Evolutionary conservation across 2,329 filamentous ascomycete species (phyloP).

Genomic region (Neofusicoccum umdonicola): DNA sequence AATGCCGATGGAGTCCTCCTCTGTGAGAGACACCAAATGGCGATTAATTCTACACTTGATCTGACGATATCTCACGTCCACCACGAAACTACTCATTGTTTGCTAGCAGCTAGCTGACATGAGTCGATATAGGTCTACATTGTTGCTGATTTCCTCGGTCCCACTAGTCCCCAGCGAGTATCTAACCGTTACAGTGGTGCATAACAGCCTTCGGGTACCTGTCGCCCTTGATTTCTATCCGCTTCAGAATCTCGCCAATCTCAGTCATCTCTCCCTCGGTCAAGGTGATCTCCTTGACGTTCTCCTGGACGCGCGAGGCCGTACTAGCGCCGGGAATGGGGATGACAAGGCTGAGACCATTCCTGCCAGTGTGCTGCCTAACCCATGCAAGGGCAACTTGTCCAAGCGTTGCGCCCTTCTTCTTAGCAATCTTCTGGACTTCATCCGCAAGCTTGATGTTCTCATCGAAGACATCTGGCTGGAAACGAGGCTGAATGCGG

Average conservation of each 20-base stretch:
- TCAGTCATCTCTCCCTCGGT: slow-evolving; percentile 50
- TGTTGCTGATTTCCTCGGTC: background rate
- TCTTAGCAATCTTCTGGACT: slow-evolving; percentile 58
- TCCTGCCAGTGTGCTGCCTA: slow-evolving; percentile 45
- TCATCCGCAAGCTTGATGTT: slow-evolving; percentile 63
- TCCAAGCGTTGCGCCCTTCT: slow-evolving; percentile 58
- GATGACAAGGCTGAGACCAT: slow-evolving; percentile 58
- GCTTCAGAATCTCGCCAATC: slow-evolving; percentile 52
- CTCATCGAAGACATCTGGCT: slow-evolving; percentile 60
- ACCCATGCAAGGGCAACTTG: slow-evolving; percentile 69
- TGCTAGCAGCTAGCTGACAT: slow-evolving; percentile 8
- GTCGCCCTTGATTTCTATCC: slow-evolving; percentile 42
- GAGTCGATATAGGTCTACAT: too few relatives aligned
- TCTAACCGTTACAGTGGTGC: slow-evolving; percentile 19
- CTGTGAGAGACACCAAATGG: slow-evolving; percentile 36
- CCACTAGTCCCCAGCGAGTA: background rate
- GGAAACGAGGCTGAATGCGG: slow-evolving; percentile 57
- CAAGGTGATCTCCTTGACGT: slow-evolving; percentile 45
- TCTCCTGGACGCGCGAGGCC: slow-evolving; percentile 59
- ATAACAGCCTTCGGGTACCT: slow-evolving; percentile 33
- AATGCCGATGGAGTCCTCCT: slow-evolving; percentile 43
- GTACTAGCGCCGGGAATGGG: slow-evolving; percentile 66
- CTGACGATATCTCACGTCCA: slow-evolving; percentile 34
- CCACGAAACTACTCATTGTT: background rate
- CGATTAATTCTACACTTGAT: slow-evolving; percentile 51